Conservation (phyloP, 768 basidiomycete species). For the Artomyces pyxidatus region DNA sequence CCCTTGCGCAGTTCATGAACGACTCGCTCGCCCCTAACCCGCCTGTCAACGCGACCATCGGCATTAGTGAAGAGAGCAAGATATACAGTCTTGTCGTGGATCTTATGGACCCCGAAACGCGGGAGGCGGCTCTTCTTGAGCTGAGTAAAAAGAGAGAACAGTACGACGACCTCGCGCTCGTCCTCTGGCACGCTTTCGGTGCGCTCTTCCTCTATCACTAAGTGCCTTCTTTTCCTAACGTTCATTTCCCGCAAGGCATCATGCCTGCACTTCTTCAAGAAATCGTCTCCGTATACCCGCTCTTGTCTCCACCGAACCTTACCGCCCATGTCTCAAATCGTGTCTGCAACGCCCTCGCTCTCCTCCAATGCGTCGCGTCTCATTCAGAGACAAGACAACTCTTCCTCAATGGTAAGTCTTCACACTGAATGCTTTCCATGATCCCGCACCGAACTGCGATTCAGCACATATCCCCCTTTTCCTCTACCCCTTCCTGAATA, state of each 20-base stretch:
- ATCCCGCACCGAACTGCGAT: background rate
- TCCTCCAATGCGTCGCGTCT: constrained; percentile 96
- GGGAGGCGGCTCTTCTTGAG: constrained; percentile 88
- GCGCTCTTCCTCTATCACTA: constrained; percentile 15
- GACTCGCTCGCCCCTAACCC: constrained; percentile 6
- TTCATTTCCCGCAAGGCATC: constrained; percentile 49
- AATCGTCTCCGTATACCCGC: constrained; percentile 96
- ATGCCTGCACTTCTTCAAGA: constrained; percentile 97
- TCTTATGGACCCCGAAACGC: constrained; percentile 69
- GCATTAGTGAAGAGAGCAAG: constrained; percentile 56
- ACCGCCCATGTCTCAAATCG: constrained; percentile 97
- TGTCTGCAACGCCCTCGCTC: constrained; percentile 96
- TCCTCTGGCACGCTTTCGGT: constrained; percentile 99
- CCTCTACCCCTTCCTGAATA: constrained; percentile 97
- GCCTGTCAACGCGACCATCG: constrained; percentile 21
- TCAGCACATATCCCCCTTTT: constrained; percentile 91
- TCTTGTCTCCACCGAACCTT: constrained; percentile 90
- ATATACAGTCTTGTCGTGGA: constrained; percentile 90
- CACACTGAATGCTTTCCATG: background rate
- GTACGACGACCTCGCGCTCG: constrained; percentile 95
- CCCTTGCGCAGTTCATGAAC: constrained; percentile 31
- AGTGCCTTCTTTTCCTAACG: background rate
- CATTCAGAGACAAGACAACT: constrained; percentile 93
- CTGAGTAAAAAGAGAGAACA: constrained; percentile 98
- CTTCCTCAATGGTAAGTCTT: constrained; percentile 76